Evolutionary conservation across 768 basidiomycete species (phyloP), one percentile per base, ranked within the genome.

Genomic region (Russula brevipes): DNA sequence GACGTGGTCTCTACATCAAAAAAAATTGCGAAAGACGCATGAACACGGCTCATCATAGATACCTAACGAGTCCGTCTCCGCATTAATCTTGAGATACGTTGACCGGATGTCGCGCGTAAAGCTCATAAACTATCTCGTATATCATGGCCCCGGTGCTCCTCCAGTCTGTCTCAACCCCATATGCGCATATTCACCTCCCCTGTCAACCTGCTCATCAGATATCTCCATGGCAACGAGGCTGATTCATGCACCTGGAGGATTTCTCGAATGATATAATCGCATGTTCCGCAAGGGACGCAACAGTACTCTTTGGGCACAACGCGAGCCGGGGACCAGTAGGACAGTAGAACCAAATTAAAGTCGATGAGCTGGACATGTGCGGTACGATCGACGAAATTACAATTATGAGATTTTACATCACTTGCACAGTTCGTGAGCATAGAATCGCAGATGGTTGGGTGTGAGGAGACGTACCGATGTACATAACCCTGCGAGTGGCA

Each of bases 181-280:
- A 97, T 14, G 68, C 68, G 54, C 30, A 68, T 64, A 9, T 64
- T 56, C 3, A 45, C 39, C 38, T 49, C 49, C 45, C 68, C 65
- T 24, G 31, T 44, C 47, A 19, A 63, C 66, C 31, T 72, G 71
- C 9, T 82, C 81, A 42, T 81, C 84, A 1, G 84, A 81, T 77
- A 91, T 81, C 71, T 93, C 90, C 17, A 89, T 76, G 0, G 86
- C 89, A 3, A 94, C 82, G 11, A 93, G 14, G 89, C 91, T 59
- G 87, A 85, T 72, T 98, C 92, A 47, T 91, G 91, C 2, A 85
- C 85, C 63, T 83, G 81, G 12, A 98, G 77, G 38, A 98, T 87
- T 73, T 98, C 94, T 0, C 95, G 96, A 1, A 96, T 93, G 60
- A 98, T 94, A 72, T 98, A 97, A 74, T 97, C 96, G 61, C 94